Evolutionary conservation across 495 filamentous ascomycete species (phyloP).

Genomic region (Daldinia decipiens): DNA sequence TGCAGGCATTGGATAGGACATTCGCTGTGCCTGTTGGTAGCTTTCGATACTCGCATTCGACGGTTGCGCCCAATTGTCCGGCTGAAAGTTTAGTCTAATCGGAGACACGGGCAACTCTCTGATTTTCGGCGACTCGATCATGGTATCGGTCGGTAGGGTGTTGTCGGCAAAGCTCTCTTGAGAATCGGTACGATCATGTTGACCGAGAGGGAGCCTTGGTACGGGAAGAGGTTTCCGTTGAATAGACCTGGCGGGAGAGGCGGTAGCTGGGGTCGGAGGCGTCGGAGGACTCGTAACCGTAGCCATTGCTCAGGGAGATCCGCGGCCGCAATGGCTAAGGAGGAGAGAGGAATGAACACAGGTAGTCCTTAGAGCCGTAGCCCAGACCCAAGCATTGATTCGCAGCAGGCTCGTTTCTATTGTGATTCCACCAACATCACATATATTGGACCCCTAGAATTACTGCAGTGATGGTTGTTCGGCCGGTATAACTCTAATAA

Average conservation of each 20-base stretch:
- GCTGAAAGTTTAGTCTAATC: constrained; percentile 55
- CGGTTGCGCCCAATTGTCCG: constrained; percentile 54
- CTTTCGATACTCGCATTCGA: constrained; percentile 53
- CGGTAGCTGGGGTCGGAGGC: constrained; percentile 46
- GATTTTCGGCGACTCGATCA: constrained; percentile 50
- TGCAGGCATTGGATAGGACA: constrained; percentile 7
- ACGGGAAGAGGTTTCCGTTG: constrained; percentile 56
- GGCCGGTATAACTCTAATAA: constrained; percentile 41
- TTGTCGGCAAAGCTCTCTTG: constrained; percentile 52
- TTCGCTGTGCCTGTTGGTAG: constrained; percentile 13
- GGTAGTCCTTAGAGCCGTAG: constrained; percentile 31
- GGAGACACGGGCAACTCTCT: constrained; percentile 55
- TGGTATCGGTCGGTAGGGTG: constrained; percentile 44
- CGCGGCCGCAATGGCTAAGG: constrained; percentile 27
- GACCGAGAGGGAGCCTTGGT: constrained; percentile 44
- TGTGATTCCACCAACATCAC: constrained; percentile 36
- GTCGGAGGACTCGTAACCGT: constrained; percentile 51
- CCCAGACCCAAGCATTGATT: constrained; percentile 33
- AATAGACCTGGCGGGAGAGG: constrained; percentile 51
- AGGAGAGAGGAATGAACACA: constrained; percentile 16
- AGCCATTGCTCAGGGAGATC: constrained; percentile 54
- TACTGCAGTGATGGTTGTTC: constrained; percentile 31
- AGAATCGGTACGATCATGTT: constrained; percentile 44
- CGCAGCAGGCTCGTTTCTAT: constrained; percentile 36
- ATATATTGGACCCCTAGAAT: constrained; percentile 22